Evolutionary conservation across 2,329 filamentous ascomycete species (phyloP), one percentile per base, ranked within the genome.

Genomic region (Colletotrichum siamense): DNA sequence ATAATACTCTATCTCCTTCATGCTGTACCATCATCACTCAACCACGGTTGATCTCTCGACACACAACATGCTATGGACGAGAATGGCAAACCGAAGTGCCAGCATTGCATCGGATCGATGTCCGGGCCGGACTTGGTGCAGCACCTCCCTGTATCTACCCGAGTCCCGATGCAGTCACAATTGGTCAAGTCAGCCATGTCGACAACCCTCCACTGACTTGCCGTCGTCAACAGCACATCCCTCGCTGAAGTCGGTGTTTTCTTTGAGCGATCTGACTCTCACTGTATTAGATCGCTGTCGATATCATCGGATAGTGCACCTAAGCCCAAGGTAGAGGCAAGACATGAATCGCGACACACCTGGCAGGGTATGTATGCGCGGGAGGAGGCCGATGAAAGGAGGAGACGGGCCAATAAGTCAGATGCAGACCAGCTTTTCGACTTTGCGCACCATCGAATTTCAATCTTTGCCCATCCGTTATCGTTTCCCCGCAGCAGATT

Each of bases 281-380:
- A 22, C n/a, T 22, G 6, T 52, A 52, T 52, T 52, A 52, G 44
- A 52, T 30, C 9, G 32, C 26, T 24, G 52, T 61, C 32, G 30
- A 28, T 55, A n/a, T 59, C 63, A 10, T 78, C 76, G 75, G 76
- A 68, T 77, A 61, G 57, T 61, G 67, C 75, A 77, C 75, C 71
- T 9, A 66, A 16, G 39, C 5, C 22, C 8, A 12, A 49, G 39
- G 39, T 49, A 34, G 18, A 28, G 61, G 52, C 24, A 65, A 52
- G 63, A 65, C 44, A 73, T 73, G 70, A 65, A 64, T 71, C 73
- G 64, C 52, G 71, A 30, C 26, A 16, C 22, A 55, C 8, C 52
- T 22, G 61, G 13, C 62, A 52, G 62, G 66, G 61, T 9, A 44
- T 22, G 6, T 22, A 26, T 65, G 34, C 57, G 68, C 67, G 44